phyloP scores from a whole-genome alignment of 176 grass and related monocot genomes.

The Metroxylon sagu region DNA sequence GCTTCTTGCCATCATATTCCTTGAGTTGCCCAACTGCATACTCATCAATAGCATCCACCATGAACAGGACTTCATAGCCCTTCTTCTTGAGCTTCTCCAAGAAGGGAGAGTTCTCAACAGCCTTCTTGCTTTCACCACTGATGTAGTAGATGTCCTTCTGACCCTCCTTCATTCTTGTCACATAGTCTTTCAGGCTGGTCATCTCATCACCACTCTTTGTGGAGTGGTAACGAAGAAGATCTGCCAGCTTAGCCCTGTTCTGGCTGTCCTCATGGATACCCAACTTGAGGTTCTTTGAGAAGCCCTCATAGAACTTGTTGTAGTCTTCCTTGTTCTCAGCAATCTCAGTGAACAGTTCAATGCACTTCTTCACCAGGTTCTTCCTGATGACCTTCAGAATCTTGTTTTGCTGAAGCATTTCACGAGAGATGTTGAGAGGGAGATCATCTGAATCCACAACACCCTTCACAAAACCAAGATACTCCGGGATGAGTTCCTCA shows the following conservation, averaged over 20 bases:
- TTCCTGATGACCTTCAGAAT: conserved; percentile 8
- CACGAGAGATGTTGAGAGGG: conserved; percentile 7
- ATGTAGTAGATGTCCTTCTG: conserved; percentile 18
- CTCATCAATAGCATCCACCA: conserved; percentile 10
- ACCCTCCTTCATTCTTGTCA: conserved; percentile 7
- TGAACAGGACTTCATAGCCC: conserved; percentile 12
- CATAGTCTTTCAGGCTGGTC: conserved; percentile 13
- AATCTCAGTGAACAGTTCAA: conserved; percentile 3
- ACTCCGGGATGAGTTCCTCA: conserved; percentile 6
- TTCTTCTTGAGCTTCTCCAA: conserved; percentile 11
- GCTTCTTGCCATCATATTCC: conserved; percentile 14
- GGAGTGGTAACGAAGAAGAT: conserved; percentile 7
- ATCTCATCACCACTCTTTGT: conserved; percentile 5
- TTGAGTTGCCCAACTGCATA: conserved; percentile 11
- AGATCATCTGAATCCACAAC: conserved; percentile 10
- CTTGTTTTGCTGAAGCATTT: conserved; percentile 14
- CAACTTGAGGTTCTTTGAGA: conserved; percentile 10
- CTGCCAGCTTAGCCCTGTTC: conserved; percentile 1
- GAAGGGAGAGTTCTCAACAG: conserved; percentile 11
- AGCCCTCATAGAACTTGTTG: conserved; percentile 5
- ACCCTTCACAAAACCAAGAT: conserved; percentile 6
- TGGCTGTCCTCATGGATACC: conserved; percentile 12
- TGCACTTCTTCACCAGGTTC: conserved; percentile 11
- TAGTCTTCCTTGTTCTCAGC: conserved; percentile 11
- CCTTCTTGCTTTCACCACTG: conserved; percentile 7